Conservation (phyloP, 2,329 filamentous ascomycete genomes). For the Trichophyton equinum region DNA sequence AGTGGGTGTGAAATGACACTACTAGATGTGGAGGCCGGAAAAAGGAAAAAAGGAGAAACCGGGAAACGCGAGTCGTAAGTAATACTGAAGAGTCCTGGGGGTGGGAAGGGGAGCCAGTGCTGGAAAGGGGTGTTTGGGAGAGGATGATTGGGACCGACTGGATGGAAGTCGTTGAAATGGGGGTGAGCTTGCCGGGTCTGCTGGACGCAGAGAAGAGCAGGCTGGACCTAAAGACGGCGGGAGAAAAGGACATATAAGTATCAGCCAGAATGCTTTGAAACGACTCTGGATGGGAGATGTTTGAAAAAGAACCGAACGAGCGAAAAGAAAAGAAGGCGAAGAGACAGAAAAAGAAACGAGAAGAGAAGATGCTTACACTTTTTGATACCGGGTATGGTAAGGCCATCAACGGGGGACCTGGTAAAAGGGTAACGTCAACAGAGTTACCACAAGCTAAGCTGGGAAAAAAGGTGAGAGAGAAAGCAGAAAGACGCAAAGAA, state of each 20-base stretch:
- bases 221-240: not conserved
- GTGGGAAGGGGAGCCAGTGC: not conserved
- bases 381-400: constrained; percentile 1
- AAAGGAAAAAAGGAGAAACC: constrained; percentile 1
- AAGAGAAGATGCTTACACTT: not conserved
- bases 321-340: not conserved
- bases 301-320: constrained; percentile 1
- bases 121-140: not conserved
- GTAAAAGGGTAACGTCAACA: not conserved
- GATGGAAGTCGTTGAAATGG: no score
- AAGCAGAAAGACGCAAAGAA: not conserved
- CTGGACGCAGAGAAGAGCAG: not conserved
- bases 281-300: not conserved
- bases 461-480: not conserved
- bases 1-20: not conserved
- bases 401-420: constrained; percentile 1
- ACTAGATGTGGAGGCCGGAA: not conserved
- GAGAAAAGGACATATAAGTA: not conserved
- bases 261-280: not conserved
- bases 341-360: not conserved
- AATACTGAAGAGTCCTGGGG: not conserved
- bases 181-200: not conserved
- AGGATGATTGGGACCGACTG: no score
- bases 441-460: not conserved
- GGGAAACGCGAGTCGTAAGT: not conserved